Evolutionary conservation across 2,329 filamentous ascomycete genomes (phyloP).

Genomic region (Colletotrichum falcatum): DNA sequence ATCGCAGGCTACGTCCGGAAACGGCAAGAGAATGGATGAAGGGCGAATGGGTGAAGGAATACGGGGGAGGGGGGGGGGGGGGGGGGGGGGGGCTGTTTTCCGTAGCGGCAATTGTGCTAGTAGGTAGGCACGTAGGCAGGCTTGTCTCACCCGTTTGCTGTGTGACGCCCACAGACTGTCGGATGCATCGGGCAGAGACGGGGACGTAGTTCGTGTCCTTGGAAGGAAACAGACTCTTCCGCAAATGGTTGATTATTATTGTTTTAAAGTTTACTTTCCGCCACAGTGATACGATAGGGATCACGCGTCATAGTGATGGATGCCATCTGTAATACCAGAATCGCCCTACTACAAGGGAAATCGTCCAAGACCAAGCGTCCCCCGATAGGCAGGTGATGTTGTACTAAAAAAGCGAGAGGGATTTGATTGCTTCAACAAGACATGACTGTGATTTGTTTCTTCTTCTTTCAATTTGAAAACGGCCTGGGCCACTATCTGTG

Average conservation of each 20-base stretch:
- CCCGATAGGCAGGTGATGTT: background rate
- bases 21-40: background rate
- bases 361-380: background rate
- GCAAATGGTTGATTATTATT: background rate
- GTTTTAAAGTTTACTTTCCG: background rate
- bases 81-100: no score
- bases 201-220: background rate
- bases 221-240: background rate
- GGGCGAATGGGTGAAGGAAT: background rate
- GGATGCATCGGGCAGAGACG: background rate
- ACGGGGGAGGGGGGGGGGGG: background rate
- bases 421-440: no score
- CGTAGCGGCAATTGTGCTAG: no score
- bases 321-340: no score
- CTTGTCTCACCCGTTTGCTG: background rate
- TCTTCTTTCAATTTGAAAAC: background rate
- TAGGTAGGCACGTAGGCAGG: background rate
- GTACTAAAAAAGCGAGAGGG: background rate
- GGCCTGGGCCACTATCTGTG: constrained; percentile 10
- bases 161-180: background rate
- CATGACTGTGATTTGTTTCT: no score
- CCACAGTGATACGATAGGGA: no score
- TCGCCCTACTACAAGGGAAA: no score
- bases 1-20: background rate
- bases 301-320: background rate